Evolutionary conservation across 2,329 filamentous ascomycete genomes (phyloP).

Genomic region (Penicillium sp.): DNA sequence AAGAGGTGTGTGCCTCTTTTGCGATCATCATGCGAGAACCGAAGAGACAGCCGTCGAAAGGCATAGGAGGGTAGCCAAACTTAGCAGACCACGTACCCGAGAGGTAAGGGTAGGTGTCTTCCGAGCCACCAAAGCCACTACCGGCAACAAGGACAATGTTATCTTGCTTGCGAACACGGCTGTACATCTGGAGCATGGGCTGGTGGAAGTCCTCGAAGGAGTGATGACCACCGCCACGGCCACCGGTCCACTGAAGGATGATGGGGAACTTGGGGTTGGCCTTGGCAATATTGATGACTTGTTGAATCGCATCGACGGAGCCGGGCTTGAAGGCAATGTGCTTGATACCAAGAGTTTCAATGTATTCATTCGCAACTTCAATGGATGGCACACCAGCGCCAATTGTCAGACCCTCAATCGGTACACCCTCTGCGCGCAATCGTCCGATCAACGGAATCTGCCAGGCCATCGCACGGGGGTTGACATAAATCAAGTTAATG

Average conservation of each 20-base stretch:
- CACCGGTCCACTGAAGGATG: constrained; percentile 91
- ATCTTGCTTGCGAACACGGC: constrained; percentile 75
- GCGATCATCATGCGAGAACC: constrained; percentile 94
- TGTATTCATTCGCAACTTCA: constrained; percentile 90
- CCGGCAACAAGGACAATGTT: constrained; percentile 89
- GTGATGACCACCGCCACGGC: constrained; percentile 89
- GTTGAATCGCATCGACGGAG: constrained; percentile 81
- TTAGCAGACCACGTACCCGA: constrained; percentile 84
- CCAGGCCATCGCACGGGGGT: constrained; percentile 52
- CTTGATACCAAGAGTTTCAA: constrained; percentile 86
- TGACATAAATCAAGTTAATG: constrained; percentile 55
- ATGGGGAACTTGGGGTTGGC: constrained; percentile 94
- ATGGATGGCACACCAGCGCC: constrained; percentile 92
- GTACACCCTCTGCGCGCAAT: constrained; percentile 74
- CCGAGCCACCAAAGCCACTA: constrained; percentile 84
- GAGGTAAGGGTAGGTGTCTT: constrained; percentile 89
- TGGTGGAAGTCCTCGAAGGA: constrained; percentile 95
- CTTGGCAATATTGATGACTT: constrained; percentile 88
- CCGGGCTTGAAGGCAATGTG: constrained; percentile 95
- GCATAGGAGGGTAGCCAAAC: constrained; percentile 88
- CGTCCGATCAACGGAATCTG: constrained; percentile 52
- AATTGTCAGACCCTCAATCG: constrained; percentile 88
- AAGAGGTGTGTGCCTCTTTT: constrained; percentile 86
- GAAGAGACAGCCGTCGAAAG: constrained; percentile 87
- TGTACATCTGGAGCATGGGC: constrained; percentile 87